A percentile compares a stretch with the other conserved stretches of the same genome.
Evolutionary conservation across 108 stramenopile genomes (phyloP).

Genomic region (Skeletonema marinoi): DNA sequence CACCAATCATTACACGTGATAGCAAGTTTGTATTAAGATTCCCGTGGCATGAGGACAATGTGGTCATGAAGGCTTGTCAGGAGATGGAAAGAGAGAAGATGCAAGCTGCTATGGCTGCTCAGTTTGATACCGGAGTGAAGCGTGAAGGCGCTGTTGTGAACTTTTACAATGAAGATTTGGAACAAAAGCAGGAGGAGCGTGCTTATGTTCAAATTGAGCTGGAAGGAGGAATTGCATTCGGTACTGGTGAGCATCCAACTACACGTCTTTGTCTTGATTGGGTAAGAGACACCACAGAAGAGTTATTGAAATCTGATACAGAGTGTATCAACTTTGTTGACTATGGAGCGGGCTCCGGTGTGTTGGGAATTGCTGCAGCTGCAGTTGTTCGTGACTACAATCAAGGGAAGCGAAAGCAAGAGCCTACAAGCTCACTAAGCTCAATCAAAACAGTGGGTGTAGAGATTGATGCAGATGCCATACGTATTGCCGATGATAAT

Average conservation of each 20-base stretch:
- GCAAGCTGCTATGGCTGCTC: constrained; percentile 25
- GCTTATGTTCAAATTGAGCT: constrained; percentile 53
- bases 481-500: constrained; percentile 78
- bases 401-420: background rate
- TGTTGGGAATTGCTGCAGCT: constrained; percentile 83
- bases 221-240: constrained; percentile 86
- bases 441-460: constrained; percentile 61
- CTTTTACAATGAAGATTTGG: constrained; percentile 23
- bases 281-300: constrained; percentile 43
- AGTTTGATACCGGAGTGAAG: constrained; percentile 32
- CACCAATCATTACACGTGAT: constrained; percentile 60
- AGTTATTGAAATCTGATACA: constrained; percentile 11
- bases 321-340: constrained; percentile 57
- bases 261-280: constrained; percentile 80
- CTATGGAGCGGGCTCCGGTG: constrained; percentile 82
- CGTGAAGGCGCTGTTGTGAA: constrained; percentile 45
- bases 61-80: constrained; percentile 52
- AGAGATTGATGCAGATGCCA: constrained; percentile 85
- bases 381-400: constrained; percentile 49
- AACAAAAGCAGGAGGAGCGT: constrained; percentile 5
- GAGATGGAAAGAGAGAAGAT: constrained; percentile 35
- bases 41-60: constrained; percentile 73
- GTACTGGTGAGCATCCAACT: constrained; percentile 88
- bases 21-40: constrained; percentile 65
- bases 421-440: background rate